phyloP scores from a whole-genome alignment of 768 basidiomycete species.

The Suillus variegatus region DNA sequence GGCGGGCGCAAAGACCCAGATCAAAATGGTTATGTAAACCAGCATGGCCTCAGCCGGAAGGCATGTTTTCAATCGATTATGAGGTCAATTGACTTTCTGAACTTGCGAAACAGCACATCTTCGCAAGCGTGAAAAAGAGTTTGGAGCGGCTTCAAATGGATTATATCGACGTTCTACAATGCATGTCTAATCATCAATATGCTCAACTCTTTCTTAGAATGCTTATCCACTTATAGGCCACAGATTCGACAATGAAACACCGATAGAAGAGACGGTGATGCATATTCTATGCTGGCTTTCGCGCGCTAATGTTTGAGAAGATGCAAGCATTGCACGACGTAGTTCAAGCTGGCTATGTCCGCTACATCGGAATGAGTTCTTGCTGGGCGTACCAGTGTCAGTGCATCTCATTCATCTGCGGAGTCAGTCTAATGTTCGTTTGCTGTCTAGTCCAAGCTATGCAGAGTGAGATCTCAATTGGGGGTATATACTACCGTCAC shows the following conservation, averaged over 20 bases:
- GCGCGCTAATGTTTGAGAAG: slow-evolving; percentile 8
- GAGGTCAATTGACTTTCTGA: slow-evolving; percentile 11
- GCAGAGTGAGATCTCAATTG: slow-evolving; percentile 33
- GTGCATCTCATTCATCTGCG: slow-evolving; percentile 5
- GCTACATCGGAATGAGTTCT: slow-evolving; percentile 47
- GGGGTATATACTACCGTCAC: neutral
- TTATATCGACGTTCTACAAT: slow-evolving; percentile 61
- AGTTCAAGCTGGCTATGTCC: slow-evolving; percentile 48
- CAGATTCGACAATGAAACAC: slow-evolving; percentile 52
- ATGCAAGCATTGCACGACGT: slow-evolving; percentile 55
- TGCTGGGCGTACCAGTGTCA: slow-evolving; percentile 43
- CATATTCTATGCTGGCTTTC: neutral
- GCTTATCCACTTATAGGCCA: slow-evolving; percentile 34
- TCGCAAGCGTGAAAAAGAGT: slow-evolving; percentile 50
- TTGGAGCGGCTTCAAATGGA: slow-evolving; percentile 46
- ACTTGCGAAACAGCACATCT: slow-evolving; percentile 45
- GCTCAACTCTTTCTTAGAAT: neutral
- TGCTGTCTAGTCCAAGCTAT: slow-evolving; percentile 36
- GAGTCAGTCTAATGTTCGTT: neutral
- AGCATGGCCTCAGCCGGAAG: slow-evolving; percentile 48
- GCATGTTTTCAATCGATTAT: slow-evolving; percentile 13
- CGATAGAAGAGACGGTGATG: slow-evolving; percentile 45
- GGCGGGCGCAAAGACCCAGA: slow-evolving; percentile 30
- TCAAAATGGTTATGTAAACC: slow-evolving; percentile 47
- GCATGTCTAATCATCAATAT: slow-evolving; percentile 22